Percentiles rank a stretch among this genome's conserved stretches.
Conservation (phyloP, 2,329 filamentous ascomycete species). For the Botryosphaeria dothidea region DNA sequence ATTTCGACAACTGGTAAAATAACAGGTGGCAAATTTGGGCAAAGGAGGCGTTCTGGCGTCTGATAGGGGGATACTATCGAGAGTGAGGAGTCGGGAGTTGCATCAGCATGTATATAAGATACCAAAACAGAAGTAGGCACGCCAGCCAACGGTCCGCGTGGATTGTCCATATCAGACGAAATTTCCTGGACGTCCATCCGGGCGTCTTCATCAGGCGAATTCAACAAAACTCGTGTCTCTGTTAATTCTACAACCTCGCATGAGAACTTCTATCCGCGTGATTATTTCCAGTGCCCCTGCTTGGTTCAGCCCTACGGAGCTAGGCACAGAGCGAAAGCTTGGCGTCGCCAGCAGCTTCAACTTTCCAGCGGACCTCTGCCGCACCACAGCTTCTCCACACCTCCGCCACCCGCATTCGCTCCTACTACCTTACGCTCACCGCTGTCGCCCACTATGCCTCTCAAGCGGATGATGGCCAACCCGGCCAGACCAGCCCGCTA, state of each 20-base stretch:
- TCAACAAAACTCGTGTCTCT: too few relatives aligned
- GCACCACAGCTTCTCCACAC: neutral
- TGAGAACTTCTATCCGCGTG: neutral
- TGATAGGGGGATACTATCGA: neutral
- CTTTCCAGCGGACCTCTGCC: neutral
- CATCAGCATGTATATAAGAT: neutral
- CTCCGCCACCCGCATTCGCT: neutral
- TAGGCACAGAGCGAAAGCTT: constrained; percentile 10
- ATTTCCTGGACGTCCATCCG: too few relatives aligned
- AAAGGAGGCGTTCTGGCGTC: neutral
- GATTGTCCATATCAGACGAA: too few relatives aligned
- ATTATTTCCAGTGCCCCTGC: neutral
- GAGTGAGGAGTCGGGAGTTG: neutral
- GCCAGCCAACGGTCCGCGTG: too few relatives aligned
- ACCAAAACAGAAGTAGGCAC: neutral
- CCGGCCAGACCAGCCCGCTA: constrained; percentile 78
- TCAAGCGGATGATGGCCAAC: constrained; percentile 92
- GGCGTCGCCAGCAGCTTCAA: constrained; percentile 3
- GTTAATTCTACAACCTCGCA: too few relatives aligned
- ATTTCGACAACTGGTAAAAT: constrained; percentile 86
- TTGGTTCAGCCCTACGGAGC: constrained; percentile 11
- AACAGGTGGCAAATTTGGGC: neutral
- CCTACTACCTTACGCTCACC: neutral
- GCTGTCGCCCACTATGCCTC: constrained; percentile 54
- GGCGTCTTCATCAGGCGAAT: too few relatives aligned